These are phyloP conservation scores for Curvularia sp. DNA, from an alignment of 2,329 filamentous ascomycete genomes.

Conservation along the genomic window DNA sequence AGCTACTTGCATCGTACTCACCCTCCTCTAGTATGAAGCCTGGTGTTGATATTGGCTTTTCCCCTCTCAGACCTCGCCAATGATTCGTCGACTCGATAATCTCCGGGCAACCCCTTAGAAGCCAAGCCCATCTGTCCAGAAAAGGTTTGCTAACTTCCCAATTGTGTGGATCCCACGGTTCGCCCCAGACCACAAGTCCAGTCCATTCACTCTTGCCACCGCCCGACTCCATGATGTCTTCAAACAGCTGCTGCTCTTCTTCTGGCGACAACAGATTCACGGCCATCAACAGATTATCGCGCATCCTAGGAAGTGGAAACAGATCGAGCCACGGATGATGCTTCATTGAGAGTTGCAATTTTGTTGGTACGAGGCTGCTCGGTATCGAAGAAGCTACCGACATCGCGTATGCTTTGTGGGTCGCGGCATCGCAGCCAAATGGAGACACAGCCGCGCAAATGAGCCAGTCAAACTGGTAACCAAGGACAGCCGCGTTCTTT, in stretches of 20 bases:
- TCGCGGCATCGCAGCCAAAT: conserved; percentile 15
- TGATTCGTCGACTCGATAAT: conserved; percentile 41
- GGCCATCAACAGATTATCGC: conserved; percentile 51
- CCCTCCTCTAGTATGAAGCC: not conserved
- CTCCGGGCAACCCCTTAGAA: conserved; percentile 50
- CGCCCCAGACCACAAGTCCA: conserved; percentile 58
- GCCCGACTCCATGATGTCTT: conserved; percentile 22
- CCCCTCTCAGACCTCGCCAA: conserved; percentile 25
- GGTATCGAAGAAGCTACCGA: not conserved
- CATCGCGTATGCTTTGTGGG: not conserved
- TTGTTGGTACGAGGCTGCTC: not conserved
- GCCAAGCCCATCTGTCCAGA: conserved; percentile 55
- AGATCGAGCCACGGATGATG: conserved; percentile 55
- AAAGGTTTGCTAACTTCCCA: conserved; percentile 60
- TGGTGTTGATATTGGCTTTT: conserved; percentile 14
- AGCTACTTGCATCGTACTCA: not conserved
- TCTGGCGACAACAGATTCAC: conserved; percentile 39
- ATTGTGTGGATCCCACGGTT: conserved; percentile 52
- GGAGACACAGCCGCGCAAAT: conserved; percentile 23
- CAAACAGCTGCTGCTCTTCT: conserved; percentile 32
- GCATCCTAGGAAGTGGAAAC: conserved; percentile 48
- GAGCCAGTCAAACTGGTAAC: conserved; percentile 18
- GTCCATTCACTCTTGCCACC: conserved; percentile 8
- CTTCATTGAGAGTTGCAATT: conserved; percentile 44
- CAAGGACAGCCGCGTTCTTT: conserved; percentile 19